Base-by-base conservation (phyloP, 2,329 filamentous ascomycete species). In the Fusarium xylarioides region DNA sequence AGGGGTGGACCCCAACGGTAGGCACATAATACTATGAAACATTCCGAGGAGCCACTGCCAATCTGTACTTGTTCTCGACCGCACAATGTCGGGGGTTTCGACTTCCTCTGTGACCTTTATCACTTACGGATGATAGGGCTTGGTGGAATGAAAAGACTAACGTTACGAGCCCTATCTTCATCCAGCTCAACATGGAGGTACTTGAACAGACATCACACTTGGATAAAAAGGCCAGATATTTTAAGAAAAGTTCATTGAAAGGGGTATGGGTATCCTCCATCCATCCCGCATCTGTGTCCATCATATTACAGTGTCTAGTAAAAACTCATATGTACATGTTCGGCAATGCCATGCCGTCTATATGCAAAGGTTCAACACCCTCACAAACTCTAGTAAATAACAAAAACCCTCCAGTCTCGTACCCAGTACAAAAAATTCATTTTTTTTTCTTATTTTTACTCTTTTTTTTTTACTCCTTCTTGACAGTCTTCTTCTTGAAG, bases 401-500 rank as follows among this genome's bases (percentile, higher is more conserved):
- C 19, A 53, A 55, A 49, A 62, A 21, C 12, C 42, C n/a, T 32
- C 54, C 46, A 28, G 19, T 53, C 65, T 69, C 35, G 38, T 69
- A 69, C 65, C 42, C 49, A 63, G 55, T 50, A 63, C 49, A 42
- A 58, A 34, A 47, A 1, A 11, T 28, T 30, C 6, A 12, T 15
- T 34, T 42, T 46, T 34, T 42, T 49, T 35, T 54, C 23, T 12
- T 2, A 30, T 15, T 35, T 53, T 26, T 42, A 28, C 26, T 70
- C n/a, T n/a, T n/a, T 34, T 34, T n/a, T n/a, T 28, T 47, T 55
- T 18, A 37, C 52, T 58, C 58, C 50, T 49, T 66, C 44, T 67
- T 61, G 37, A 30, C 78, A 44, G 78, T 76, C 79, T 84, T 83
- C 61, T 71, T 73, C 75, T 78, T 78, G 28, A 70, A 63, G 34